phyloP scores from a whole-genome alignment of 176 grass and related monocot genomes.

The Oropetium thomaeum region DNA sequence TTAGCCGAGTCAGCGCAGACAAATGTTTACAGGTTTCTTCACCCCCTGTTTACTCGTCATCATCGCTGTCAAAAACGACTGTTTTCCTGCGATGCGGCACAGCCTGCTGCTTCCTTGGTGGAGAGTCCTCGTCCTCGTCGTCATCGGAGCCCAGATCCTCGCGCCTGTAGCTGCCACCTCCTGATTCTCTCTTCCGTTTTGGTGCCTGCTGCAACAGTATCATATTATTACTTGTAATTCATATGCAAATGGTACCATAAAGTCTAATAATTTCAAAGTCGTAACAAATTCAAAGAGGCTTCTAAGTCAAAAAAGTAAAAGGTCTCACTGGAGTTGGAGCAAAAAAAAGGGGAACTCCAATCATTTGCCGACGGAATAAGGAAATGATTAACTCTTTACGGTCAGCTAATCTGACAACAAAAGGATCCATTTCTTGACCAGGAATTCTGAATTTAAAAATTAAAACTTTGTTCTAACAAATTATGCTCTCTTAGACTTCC shows the following conservation, averaged over 20 bases:
- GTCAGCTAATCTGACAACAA: neutral
- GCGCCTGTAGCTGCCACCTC: conserved; percentile 45
- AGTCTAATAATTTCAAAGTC: neutral
- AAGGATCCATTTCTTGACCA: neutral
- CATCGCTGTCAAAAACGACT: conserved; percentile 80
- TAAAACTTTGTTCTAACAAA: neutral
- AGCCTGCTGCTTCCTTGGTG: conserved; percentile 54
- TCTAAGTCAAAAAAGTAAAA: conserved; percentile 2
- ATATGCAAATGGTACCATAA: neutral
- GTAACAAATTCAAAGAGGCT: no score
- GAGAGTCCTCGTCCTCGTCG: conserved; percentile 65
- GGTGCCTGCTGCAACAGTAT: conserved; percentile 39
- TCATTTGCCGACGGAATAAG: neutral
- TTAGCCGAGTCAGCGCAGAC: neutral
- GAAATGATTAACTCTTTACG: neutral
- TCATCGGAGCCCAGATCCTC: conserved; percentile 63
- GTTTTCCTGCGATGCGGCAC: conserved; percentile 55
- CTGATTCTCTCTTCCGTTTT: conserved; percentile 63
- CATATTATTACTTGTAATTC: neutral
- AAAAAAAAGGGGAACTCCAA: neutral
- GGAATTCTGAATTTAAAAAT: neutral
- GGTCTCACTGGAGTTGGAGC: neutral
- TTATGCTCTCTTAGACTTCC: neutral
- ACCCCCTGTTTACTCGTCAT: conserved; percentile 57
- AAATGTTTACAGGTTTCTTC: neutral